Evolutionary conservation across 768 basidiomycete genomes (phyloP).

Genomic region (Leccinum disarticulatum): DNA sequence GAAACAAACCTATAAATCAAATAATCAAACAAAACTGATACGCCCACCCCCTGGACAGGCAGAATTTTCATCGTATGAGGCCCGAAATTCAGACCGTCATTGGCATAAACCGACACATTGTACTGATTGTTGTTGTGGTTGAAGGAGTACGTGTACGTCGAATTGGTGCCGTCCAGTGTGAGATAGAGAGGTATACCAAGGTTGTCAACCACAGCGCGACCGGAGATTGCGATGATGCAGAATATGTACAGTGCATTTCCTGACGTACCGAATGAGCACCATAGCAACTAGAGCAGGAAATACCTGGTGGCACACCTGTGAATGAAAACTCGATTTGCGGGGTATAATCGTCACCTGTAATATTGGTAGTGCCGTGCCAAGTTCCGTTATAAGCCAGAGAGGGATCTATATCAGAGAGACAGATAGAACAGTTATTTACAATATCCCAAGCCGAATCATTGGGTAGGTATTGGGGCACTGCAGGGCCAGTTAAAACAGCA

Average conservation of each 20-base stretch:
- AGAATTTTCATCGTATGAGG: slow-evolving; percentile 10
- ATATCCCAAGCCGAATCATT: background rate
- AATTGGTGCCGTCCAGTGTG: slow-evolving; percentile 1
- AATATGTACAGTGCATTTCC: slow-evolving; percentile 18
- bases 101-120: slow-evolving; percentile 15
- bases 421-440: slow-evolving; percentile 1
- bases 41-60: background rate
- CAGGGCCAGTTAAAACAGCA: slow-evolving; percentile 7
- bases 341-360: background rate
- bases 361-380: slow-evolving; percentile 17
- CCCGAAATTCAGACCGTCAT: slow-evolving; percentile 4
- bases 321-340: slow-evolving; percentile 8
- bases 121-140: slow-evolving; percentile 5
- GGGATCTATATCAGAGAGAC: background rate
- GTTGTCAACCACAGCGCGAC: no score
- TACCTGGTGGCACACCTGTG: slow-evolving; percentile 2
- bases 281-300: background rate
- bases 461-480: slow-evolving; percentile 12
- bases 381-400: slow-evolving; percentile 10
- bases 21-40: slow-evolving; percentile 20
- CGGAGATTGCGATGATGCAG: slow-evolving; percentile 12
- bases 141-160: background rate
- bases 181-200: background rate
- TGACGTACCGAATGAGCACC: background rate
- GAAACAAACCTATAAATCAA: slow-evolving; percentile 21